Evolutionary conservation across 345 rosid species (phyloP).

Genomic region (Citrus sp.): DNA sequence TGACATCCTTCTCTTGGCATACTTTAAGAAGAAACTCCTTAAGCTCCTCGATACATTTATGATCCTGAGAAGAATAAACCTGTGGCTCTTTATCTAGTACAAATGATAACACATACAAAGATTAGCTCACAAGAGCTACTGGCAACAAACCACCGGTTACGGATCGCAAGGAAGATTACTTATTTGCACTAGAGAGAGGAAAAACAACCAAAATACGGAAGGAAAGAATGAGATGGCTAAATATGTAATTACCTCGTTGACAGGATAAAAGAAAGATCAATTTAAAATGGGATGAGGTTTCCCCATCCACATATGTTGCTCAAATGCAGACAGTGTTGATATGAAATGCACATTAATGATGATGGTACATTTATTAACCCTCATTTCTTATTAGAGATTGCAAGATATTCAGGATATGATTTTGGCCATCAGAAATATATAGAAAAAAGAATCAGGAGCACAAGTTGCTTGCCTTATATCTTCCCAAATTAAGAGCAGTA

Average conservation of each 20-base stretch:
- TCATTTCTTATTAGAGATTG: neutral
- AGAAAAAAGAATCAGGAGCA: neutral
- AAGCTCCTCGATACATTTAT: slow-evolving; percentile 53
- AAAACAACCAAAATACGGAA: neutral
- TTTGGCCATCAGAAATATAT: neutral
- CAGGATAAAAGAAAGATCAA: neutral
- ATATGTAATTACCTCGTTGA: neutral
- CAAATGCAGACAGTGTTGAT: neutral
- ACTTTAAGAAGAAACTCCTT: slow-evolving; percentile 59
- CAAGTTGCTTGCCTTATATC: slow-evolving; percentile 61
- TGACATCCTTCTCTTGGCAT: slow-evolving; percentile 43
- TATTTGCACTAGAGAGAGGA: neutral
- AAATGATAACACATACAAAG: neutral
- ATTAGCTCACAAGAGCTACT: neutral
- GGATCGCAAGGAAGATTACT: neutral
- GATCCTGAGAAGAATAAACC: slow-evolving; percentile 38
- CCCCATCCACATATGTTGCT: neutral
- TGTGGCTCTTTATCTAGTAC: neutral
- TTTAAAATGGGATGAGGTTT: neutral
- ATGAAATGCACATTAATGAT: neutral
- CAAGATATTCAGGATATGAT: neutral
- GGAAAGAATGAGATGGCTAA: neutral
- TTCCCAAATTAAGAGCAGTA: slow-evolving; percentile 65
- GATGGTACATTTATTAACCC: neutral
- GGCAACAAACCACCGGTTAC: neutral